Conservation (phyloP, 257 asterid species). For the Leptodermis oblonga region DNA sequence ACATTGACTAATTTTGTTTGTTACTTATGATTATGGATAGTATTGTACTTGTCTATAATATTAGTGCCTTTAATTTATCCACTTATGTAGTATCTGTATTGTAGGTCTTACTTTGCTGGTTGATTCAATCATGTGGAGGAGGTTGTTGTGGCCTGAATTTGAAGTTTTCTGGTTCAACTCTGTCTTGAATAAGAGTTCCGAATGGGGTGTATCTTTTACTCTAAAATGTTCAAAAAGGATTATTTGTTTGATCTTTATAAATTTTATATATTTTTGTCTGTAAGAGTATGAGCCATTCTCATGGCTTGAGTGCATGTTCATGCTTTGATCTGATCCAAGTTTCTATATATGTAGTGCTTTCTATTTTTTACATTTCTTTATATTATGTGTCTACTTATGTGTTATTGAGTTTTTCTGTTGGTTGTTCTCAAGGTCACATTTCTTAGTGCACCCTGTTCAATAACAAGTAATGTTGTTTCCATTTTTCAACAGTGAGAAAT, state of each 20-base stretch:
- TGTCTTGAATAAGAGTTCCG: slow-evolving; percentile 88
- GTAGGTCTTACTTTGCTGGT: slow-evolving; percentile 72
- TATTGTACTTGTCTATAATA: slow-evolving; percentile 8
- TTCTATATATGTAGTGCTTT: background rate
- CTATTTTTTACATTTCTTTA: background rate
- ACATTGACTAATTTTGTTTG: background rate
- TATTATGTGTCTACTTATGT: background rate
- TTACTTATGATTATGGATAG: slow-evolving; percentile 6
- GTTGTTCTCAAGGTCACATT: background rate
- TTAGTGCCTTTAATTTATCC: slow-evolving; percentile 2
- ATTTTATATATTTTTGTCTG: background rate
- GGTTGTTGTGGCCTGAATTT: slow-evolving; percentile 79
- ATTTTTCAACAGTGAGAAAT: background rate
- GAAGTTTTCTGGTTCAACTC: slow-evolving; percentile 99
- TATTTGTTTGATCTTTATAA: background rate
- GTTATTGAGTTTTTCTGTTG: background rate
- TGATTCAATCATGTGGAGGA: slow-evolving; percentile 86
- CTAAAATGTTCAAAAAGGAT: background rate
- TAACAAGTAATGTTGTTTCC: background rate
- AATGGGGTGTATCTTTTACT: slow-evolving; percentile 97
- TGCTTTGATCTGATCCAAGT: background rate
- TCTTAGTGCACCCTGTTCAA: background rate
- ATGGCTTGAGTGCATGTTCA: background rate
- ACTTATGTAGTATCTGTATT: slow-evolving; percentile 8
- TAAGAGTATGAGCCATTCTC: background rate